These are phyloP conservation scores for Cytospora schulzeri DNA, from an alignment of 2,329 filamentous ascomycete genomes.

Conservation along the genomic window DNA sequence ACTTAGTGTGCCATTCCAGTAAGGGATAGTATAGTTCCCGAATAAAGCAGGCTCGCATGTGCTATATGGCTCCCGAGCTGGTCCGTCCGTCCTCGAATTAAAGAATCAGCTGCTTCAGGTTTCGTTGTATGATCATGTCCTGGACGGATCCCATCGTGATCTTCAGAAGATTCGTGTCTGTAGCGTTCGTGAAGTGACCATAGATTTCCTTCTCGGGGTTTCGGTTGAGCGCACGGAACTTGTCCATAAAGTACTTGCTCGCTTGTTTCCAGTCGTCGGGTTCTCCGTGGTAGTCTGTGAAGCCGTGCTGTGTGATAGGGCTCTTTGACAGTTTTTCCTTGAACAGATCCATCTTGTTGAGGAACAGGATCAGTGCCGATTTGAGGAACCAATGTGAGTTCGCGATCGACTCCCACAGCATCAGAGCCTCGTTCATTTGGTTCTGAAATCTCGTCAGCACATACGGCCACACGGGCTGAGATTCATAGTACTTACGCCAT, in stretches of 20 bases:
- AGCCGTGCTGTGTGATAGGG: conserved; percentile 72
- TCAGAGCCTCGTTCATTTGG: conserved; percentile 88
- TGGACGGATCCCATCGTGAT: conserved; percentile 86
- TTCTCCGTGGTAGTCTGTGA: conserved; percentile 77
- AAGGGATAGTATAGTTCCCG: not conserved
- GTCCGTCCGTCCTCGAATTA: conserved; percentile 39
- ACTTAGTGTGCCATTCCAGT: conserved; percentile 6
- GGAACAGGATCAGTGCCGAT: conserved; percentile 79
- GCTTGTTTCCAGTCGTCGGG: conserved; percentile 72
- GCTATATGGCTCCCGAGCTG: conserved; percentile 19
- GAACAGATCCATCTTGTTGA: conserved; percentile 89
- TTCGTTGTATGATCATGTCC: conserved; percentile 85
- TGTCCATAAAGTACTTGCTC: conserved; percentile 80
- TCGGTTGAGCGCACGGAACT: conserved; percentile 76
- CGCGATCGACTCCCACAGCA: conserved; percentile 84
- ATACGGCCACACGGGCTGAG: conserved; percentile 7
- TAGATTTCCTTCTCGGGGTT: conserved; percentile 66
- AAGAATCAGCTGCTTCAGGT: conserved; percentile 77
- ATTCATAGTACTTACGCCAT: conserved; percentile 67
- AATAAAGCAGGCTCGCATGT: conserved; percentile 8
- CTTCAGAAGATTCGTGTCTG: conserved; percentile 74
- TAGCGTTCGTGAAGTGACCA: conserved; percentile 64
- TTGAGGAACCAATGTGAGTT: conserved; percentile 86
- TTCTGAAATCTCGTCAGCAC: conserved; percentile 56
- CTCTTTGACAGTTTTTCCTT: conserved; percentile 72